A percentile compares a stretch with the other conserved stretches of the same genome.
Conservation (phyloP, 495 filamentous ascomycete species). For the Xylaria sp. region DNA sequence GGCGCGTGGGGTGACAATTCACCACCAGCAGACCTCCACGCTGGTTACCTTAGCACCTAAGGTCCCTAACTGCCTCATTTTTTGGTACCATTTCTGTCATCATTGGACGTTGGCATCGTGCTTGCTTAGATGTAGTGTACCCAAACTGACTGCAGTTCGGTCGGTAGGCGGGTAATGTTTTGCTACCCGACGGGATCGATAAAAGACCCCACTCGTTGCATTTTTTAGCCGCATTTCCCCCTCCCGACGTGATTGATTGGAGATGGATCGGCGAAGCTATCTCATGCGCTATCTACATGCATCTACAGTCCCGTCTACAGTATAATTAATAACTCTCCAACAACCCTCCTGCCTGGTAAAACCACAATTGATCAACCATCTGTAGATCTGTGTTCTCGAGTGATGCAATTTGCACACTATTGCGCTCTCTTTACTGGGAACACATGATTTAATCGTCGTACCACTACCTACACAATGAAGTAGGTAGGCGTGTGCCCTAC, state of each 20-base stretch:
- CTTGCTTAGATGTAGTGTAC: neutral
- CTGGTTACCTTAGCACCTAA: neutral
- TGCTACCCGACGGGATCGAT: no score
- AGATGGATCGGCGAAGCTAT: neutral
- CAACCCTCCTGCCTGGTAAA: no score
- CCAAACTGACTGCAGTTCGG: neutral
- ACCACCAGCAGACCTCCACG: neutral
- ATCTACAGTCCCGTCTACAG: no score
- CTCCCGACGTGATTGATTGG: neutral
- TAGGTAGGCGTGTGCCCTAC: neutral
- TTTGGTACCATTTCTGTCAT: constrained; percentile 2
- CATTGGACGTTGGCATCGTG: neutral
- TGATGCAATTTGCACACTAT: neutral
- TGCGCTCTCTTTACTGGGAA: neutral
- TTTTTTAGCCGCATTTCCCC: neutral
- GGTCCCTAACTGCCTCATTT: neutral
- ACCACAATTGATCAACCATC: neutral
- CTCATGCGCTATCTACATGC: neutral
- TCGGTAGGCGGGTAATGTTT: neutral
- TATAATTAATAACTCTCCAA: no score
- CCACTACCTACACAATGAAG: no score
- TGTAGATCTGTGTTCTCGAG: neutral
- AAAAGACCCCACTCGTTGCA: neutral
- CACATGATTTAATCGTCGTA: neutral
- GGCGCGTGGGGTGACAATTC: constrained; percentile 19